Base-by-base conservation (phyloP, 331 rosid genomes). In the Rosa hybrid region DNA sequence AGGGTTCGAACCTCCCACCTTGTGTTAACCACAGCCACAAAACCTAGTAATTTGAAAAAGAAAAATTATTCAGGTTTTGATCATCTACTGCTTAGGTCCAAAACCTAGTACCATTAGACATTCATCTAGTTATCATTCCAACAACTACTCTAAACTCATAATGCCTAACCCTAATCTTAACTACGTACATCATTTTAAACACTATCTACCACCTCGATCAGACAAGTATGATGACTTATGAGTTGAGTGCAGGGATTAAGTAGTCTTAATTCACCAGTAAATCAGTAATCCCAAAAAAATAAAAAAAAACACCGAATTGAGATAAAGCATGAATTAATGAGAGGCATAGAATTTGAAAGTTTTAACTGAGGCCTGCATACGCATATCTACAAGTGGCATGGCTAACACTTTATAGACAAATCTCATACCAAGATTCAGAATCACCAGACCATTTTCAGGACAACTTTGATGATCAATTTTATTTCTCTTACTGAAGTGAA, bases 361-460 rank as follows among this genome's bases (percentile, higher is more conserved):
- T 34, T 65, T 38, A 65, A 65, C 46, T 65, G 46, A 27, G 21
- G 42, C 45, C 21, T 65, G 71, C 21, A 14, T 30, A 65, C 34
- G 21, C 30, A 27, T 27, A 27, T 27, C 30, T 27, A 27, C 30
- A 27, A 27, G 42, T 13, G 12, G 9, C 21, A 30, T 6, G 44
- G 4, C 2, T 4, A 30, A 34, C 46, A 65, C 45, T 65, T 34
- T 16, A 30, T 34, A 65, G 41, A 65, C 45, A 34, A 16, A 65
- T 30, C 46, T 30, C 45, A 45, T 7, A 65, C 71, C 71, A 14
- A 16, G 71, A 65, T 65, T 65, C 59, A 76, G 45, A 48, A 76
- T 10, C 59, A 4, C 44, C 21, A 23, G 5, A 38, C 21, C 42
- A 12, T 44, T 54, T 20, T 20, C 27, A 50, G 11, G 51, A 21